Evolutionary conservation across 1,139 yeast genomes (phyloP).

Genomic region (Yamadazyma pseudoaaseri): DNA sequence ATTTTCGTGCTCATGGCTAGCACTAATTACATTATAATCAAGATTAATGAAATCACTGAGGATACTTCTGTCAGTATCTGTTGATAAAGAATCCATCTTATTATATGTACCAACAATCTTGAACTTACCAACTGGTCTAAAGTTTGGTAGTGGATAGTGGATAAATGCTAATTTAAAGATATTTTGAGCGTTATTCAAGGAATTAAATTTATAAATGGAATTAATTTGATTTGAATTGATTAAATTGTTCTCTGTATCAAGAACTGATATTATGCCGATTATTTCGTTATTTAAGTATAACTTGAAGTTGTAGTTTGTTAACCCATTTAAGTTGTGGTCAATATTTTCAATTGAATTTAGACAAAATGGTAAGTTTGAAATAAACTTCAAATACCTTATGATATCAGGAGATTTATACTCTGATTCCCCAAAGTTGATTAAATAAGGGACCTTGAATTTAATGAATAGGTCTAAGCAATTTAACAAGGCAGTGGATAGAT

Average conservation of each 20-base stretch:
- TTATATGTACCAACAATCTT: constrained; percentile 49
- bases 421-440: constrained; percentile 43
- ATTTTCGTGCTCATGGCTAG: constrained; percentile 57
- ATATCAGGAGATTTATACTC: constrained; percentile 14
- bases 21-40: constrained; percentile 45
- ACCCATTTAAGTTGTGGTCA: constrained; percentile 28
- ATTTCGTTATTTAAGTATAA: constrained; percentile 15
- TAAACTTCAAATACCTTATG: constrained; percentile 15
- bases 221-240: constrained; percentile 34
- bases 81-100: constrained; percentile 39
- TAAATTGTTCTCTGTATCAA: constrained; percentile 32
- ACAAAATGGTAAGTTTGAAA: constrained; percentile 39
- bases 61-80: constrained; percentile 33
- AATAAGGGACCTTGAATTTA: constrained; percentile 27
- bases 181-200: constrained; percentile 7
- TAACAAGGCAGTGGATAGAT: constrained; percentile 24
- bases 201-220: constrained; percentile 23
- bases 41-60: constrained; percentile 36
- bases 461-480: constrained; percentile 38
- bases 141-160: constrained; percentile 53
- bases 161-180: constrained; percentile 41
- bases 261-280: constrained; percentile 27
- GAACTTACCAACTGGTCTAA: constrained; percentile 48
- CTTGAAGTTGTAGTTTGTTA: constrained; percentile 36
- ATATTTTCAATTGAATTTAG: constrained; percentile 3